Percentiles rank a stretch among this genome's conserved stretches.
Evolutionary conservation across 116 monocot genomes (phyloP).

Genomic region (Iris pallida): DNA sequence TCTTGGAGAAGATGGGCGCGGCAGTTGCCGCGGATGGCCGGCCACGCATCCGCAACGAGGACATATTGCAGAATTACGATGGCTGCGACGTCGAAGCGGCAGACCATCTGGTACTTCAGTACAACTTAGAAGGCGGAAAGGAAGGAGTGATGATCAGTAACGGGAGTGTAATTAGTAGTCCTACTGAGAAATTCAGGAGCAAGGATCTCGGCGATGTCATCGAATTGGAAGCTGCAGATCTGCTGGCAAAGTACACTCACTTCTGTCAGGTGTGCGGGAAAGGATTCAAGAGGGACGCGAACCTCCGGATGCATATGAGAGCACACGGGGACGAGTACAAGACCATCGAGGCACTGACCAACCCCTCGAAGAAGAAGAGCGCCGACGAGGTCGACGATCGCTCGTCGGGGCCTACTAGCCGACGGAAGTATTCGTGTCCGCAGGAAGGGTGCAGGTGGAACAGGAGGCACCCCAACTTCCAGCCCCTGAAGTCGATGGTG

Average conservation of each 20-base stretch:
- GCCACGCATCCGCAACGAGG: too few species aligned
- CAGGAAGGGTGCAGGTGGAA: constrained; percentile 81
- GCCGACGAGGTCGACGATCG: constrained; percentile 2
- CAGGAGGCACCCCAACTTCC: constrained; percentile 61
- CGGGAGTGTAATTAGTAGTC: too few species aligned
- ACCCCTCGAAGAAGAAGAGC: constrained; percentile 24
- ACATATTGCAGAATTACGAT: too few species aligned
- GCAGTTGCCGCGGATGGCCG: too few species aligned
- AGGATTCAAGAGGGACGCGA: constrained; percentile 87
- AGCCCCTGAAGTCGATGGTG: constrained; percentile 65
- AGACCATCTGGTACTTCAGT: too few species aligned
- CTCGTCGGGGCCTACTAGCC: constrained; percentile 8
- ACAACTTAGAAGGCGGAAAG: too few species aligned
- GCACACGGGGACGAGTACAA: constrained; percentile 94
- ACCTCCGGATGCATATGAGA: constrained; percentile 91
- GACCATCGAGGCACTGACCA: constrained; percentile 53
- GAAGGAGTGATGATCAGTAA: too few species aligned
- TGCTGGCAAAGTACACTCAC: constrained; percentile 58
- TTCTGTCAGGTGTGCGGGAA: constrained; percentile 80
- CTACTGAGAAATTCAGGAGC: too few species aligned
- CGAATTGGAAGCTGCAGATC: constrained; percentile 16
- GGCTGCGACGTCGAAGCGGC: too few species aligned
- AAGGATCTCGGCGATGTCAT: constrained; percentile 1
- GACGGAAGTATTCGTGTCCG: constrained; percentile 64
- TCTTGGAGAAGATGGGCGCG: too few species aligned